Evolutionary conservation across 805 yeast genomes (phyloP), one percentile per base, ranked within the genome.

Genomic region (Saccharomycopsis guyanensis): DNA sequence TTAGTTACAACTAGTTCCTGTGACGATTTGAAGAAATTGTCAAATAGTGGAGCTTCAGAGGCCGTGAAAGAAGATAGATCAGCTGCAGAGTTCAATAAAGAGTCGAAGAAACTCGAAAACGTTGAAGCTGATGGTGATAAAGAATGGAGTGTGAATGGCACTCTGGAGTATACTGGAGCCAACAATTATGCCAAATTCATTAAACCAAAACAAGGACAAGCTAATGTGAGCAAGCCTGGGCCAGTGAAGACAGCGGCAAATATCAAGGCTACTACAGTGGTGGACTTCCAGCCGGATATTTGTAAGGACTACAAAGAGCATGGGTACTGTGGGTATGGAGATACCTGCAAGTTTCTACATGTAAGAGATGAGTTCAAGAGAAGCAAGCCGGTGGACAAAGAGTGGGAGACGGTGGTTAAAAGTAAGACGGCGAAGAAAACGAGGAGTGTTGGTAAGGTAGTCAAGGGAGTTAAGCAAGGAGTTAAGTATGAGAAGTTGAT

Each of bases 311-410:
- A 75, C 62, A 74, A 78, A 49, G 84, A 82, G 55, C 89, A 94
- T 0, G 99, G 98, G 0, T 89, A 79, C 59, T 93, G 98, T 70
- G 97, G 97, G 4, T 93, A 82, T 60, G 99, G 99, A 6, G 98
- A 93, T 56, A 82, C 93, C 31, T 93, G 99, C 67, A 93, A 93
- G 65, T 93, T 93, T 61, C 61, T 91, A 31, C 99, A 93, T 60
- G 76, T 86, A 13, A 66, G 99, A 62, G 97, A 86, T 55, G 95
- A 86, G 57, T 83, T 80, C 64, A 75, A 72, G 46, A 80, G 80
- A 40, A 85, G 81, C 25, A 77, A 80, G 76, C 78, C 81, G 49
- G 60, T 81, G 4, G 74, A 72, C 23, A 70, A 70, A 49, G 94
- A 86, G 38, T 86, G 96, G 95, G 82, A 82, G 43, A 49, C 62